These are phyloP conservation scores for Suillus spraguei DNA, from an alignment of 768 basidiomycete species.

Conservation along the genomic window DNA sequence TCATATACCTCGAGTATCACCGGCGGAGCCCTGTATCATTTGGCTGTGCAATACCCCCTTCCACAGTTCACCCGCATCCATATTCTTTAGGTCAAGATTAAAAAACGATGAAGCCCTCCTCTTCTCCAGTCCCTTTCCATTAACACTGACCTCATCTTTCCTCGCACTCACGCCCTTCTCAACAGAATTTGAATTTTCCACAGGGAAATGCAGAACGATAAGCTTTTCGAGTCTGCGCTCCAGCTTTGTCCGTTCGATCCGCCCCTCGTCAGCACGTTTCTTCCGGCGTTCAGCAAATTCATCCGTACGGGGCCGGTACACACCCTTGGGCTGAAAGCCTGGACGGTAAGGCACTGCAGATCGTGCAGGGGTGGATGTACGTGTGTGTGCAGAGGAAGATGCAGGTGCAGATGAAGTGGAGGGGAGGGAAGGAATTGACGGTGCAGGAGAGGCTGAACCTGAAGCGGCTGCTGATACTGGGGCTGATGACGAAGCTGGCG, in stretches of 20 bases:
- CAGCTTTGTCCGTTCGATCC: conserved; percentile 82
- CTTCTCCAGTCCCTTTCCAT: conserved; percentile 21
- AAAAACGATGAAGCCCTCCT: conserved; percentile 71
- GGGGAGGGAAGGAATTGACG: conserved; percentile 19
- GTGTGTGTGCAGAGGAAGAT: conserved; percentile 26
- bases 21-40: conserved; percentile 48
- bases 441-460: conserved; percentile 20
- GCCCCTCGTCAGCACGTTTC: conserved; percentile 44
- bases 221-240: conserved; percentile 90
- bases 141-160: conserved; percentile 16
- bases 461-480: conserved; percentile 16
- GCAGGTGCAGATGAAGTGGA: conserved; percentile 20
- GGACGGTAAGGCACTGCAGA: conserved; percentile 74
- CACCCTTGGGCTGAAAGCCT: conserved; percentile 92
- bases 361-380: conserved; percentile 21
- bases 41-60: conserved; percentile 55
- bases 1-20: conserved; percentile 64
- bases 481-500: conserved; percentile 16
- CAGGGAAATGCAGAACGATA: conserved; percentile 68
- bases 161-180: conserved; percentile 15
- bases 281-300: conserved; percentile 60
- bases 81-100: conserved; percentile 66
- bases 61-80: conserved; percentile 74
- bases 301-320: conserved; percentile 78
- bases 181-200: conserved; percentile 21